Conservation (phyloP, 2,329 filamentous ascomycete species). For the Pseudonectria buxi region DNA sequence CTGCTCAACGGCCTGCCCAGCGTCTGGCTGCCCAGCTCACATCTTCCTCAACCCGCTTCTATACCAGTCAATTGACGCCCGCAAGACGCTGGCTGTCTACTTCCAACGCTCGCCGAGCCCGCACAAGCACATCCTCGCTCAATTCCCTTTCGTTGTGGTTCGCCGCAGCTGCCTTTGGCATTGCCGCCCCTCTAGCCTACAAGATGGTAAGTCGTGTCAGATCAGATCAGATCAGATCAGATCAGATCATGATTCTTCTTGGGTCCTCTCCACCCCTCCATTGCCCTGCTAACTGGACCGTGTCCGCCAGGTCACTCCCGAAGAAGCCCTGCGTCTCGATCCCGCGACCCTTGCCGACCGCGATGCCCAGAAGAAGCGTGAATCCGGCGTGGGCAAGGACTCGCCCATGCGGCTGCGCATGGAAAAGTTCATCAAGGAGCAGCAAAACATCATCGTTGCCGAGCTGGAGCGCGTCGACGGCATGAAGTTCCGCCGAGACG, state of each 20-base stretch:
- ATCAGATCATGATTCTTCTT: no score
- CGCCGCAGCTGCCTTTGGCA: constrained; percentile 39
- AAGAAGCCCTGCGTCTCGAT: constrained; percentile 45
- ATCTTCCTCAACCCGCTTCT: constrained; percentile 18
- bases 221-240: no score
- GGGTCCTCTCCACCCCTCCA: background rate
- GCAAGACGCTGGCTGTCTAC: constrained; percentile 20
- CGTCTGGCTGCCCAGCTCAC: constrained; percentile 24
- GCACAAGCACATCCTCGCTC: constrained; percentile 12
- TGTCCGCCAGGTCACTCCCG: constrained; percentile 32
- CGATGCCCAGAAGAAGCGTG: constrained; percentile 73
- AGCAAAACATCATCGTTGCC: constrained; percentile 80
- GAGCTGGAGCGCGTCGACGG: constrained; percentile 82
- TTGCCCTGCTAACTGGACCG: constrained; percentile 10
- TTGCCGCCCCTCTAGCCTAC: constrained; percentile 48
- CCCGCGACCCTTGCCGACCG: constrained; percentile 71
- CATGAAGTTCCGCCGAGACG: constrained; percentile 72
- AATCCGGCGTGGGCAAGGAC: constrained; percentile 56
- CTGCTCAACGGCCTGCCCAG: constrained; percentile 23
- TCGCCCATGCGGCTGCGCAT: constrained; percentile 97
- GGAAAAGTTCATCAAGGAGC: constrained; percentile 91
- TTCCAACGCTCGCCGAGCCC: constrained; percentile 14
- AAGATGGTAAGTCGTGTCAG: constrained; percentile 51
- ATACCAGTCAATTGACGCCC: constrained; percentile 21
- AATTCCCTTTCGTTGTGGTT: constrained; percentile 21